A percentile compares a stretch with the other conserved stretches of the same genome.
Conservation (phyloP, 495 filamentous ascomycete genomes). For the Amniculicola lignicola region DNA sequence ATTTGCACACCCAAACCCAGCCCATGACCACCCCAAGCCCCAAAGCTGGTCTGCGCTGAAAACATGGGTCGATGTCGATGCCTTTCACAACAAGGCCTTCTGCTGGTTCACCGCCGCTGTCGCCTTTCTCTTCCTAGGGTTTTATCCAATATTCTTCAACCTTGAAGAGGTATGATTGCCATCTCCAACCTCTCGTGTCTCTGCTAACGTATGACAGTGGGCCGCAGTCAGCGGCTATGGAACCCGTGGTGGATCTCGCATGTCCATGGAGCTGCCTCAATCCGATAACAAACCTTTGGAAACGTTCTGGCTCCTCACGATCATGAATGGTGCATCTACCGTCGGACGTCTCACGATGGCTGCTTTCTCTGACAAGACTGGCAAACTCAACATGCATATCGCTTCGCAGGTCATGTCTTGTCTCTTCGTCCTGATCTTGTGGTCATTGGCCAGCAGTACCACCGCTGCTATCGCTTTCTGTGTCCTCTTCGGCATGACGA, state of each 20-base stretch:
- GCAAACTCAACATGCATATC: conserved; percentile 43
- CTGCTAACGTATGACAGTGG: conserved; percentile 35
- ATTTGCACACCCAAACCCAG: conserved; percentile 39
- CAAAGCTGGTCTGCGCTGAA: conserved; percentile 21
- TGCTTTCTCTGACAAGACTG: conserved; percentile 31
- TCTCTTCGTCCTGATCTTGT: conserved; percentile 41
- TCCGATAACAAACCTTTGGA: conserved; percentile 37
- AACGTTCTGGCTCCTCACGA: conserved; percentile 45
- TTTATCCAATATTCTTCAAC: conserved; percentile 48
- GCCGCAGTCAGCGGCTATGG: conserved; percentile 41
- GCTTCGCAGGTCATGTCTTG: conserved; percentile 36
- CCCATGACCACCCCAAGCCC: conserved; percentile 27
- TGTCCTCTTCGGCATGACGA: conserved; percentile 42
- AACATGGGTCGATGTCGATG: conserved; percentile 41
- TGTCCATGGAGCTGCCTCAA: background rate
- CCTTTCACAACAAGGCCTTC: conserved; percentile 40
- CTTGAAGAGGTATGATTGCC: conserved; percentile 40
- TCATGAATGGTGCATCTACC: conserved; percentile 45
- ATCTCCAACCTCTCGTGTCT: background rate
- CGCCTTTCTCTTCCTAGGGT: conserved; percentile 45
- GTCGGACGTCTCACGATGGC: conserved; percentile 42
- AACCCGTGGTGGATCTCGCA: conserved; percentile 23
- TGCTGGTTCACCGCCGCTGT: conserved; percentile 38
- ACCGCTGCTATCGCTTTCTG: conserved; percentile 42
- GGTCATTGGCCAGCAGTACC: conserved; percentile 36